Evolutionary conservation across 1,284 basidiomycete genomes (phyloP), one percentile per base, ranked within the genome.

Genomic region (Cronartium ribicola): DNA sequence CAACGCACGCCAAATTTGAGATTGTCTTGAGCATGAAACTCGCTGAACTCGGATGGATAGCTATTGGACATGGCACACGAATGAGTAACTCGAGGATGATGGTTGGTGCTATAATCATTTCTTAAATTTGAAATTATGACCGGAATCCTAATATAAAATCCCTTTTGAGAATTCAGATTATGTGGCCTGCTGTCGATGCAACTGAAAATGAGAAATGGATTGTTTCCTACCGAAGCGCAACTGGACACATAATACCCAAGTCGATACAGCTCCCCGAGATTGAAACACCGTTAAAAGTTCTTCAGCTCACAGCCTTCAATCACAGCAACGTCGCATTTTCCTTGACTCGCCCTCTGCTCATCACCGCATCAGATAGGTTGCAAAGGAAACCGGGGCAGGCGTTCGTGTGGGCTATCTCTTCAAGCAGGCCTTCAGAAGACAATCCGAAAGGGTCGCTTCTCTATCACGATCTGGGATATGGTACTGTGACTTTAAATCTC

Each of bases 31-130:
- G 37, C 5, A n/a, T 72, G 64, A 39, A 46, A 7, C 39, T 11
- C n/a, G 40, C 20, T 65, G 44, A 65, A 63, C 43, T 72, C 4
- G 69, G 69, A 17, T 72, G 69, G 69, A 55, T 72, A 41, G 48
- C 69, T 29, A 65, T 72, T 17, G 69, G 69, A 7, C 69, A 72
- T 72, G 69, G 69, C 4, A 72, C 69, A 4, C 46, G 60, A 36
- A 72, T 72, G 69, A 72, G 69, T 40, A 72, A 72, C 37, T 72
- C 69, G 20, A 63, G 62, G n/a, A 72, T 72, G 69, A 72, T 72
- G 69, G 69, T 72, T 57, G n/a, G 69, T 40, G 17, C 2, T 14
- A 6, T 6, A 41, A 5, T 65, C n/a, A 7, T 62, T 44, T n/a
- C n/a, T 22, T 10, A 17, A 8, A 22, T 68, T 59, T 13, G 37